Percentiles rank a stretch among this genome's conserved stretches.
These are phyloP conservation scores for Rhodamnia rubescens DNA, from an alignment of 345 rosid species.

Conservation along the genomic window DNA sequence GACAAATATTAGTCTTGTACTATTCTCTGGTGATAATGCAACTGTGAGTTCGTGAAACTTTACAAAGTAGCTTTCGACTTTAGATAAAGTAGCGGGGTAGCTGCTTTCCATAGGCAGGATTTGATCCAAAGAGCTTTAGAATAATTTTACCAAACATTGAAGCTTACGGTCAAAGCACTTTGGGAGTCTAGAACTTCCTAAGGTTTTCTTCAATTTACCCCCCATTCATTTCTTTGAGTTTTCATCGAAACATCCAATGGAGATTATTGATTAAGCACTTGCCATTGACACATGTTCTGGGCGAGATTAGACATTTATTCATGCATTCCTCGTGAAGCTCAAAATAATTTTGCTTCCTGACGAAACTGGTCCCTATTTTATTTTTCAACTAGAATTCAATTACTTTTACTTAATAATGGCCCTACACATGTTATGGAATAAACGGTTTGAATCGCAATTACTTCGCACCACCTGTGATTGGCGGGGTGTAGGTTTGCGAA, in stretches of 20 bases:
- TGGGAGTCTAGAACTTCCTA: not conserved
- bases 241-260: accelerated
- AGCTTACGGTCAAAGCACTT: accelerated
- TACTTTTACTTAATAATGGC: accelerated
- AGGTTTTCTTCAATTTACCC: no score
- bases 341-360: no score
- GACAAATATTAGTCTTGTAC: no score
- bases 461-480: accelerated
- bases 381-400: not conserved
- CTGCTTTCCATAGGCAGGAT: not conserved
- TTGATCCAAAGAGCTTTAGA: not conserved
- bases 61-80: not conserved
- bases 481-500: accelerated
- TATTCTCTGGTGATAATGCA: no score
- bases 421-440: accelerated
- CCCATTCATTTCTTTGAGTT: not conserved
- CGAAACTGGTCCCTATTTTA: accelerated
- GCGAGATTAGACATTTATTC: no score
- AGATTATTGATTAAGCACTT: accelerated
- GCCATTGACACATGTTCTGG: accelerated
- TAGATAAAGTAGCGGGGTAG: accelerated
- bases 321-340: no score
- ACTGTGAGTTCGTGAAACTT: no score
- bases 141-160: not conserved
- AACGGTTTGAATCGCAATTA: accelerated